Base-by-base conservation (phyloP, 352 stramenopile species). In the Pythium oligandrum region DNA sequence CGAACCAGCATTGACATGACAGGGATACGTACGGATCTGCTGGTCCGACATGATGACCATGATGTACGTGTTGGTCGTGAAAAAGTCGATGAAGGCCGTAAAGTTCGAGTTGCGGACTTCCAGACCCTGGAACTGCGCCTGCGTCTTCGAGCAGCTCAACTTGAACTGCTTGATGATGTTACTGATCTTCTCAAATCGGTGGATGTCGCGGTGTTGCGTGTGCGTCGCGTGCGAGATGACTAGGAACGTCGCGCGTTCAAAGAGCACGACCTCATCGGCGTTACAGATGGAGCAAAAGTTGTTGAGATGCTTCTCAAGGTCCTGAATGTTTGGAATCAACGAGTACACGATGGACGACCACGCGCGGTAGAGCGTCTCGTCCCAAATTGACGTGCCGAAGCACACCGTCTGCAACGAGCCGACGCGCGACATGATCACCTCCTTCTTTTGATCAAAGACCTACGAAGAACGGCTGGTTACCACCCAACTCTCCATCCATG, bases 141-240 rank as follows among this genome's bases (percentile, higher is more conserved):
- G 93, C 1, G 95, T 97, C 78, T 99, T 99, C 65, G 88, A 97
- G 74, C 97, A 99, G 70, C 82, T 97, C 17, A 99, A 83, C 76
- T 99, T 99, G 78, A 99, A 99, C 74, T 99, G 97, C 78, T 99
- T 99, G 73, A 99, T 98, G 75, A 99, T 99, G 70, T 99, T 99
- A 65, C 88, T 98, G 63, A 99, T 99, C 66, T 99, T 99, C 80
- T 99, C 97, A 70, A 99, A 99, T 17, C 97, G 93, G 69, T 99
- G 95, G 40, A 96, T 96, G 67, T 99, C 96, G 65, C 96, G 93
- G 61, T 98, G 92, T 32, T 77, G 85, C 31, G 81, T 82, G 52
- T 93, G 80, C 30, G 86, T 96, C 4, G 95, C 93, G 66, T 99
- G 95, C 35, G 90, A 95, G 68, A 99, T 99, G 12, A 99, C 97